phyloP scores from a whole-genome alignment of 768 basidiomycete genomes.

The Rhizopogon salebrosus region DNA sequence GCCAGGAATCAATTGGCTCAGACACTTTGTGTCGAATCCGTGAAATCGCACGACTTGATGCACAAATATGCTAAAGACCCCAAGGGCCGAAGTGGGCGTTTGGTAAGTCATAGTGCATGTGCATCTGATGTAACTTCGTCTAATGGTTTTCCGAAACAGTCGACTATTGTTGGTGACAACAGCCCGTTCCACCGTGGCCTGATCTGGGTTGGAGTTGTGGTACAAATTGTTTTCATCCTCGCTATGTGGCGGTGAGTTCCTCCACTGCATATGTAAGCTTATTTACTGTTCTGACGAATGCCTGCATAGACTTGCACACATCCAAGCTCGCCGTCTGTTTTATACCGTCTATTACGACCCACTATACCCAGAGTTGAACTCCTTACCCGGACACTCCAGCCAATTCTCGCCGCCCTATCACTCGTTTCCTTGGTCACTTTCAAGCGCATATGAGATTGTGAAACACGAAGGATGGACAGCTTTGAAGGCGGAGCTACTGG shows the following conservation, averaged over 20 bases:
- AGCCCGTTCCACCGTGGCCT: slow-evolving; percentile 24
- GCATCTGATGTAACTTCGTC: neutral
- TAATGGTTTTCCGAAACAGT: slow-evolving; percentile 13
- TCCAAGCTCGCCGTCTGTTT: slow-evolving; percentile 49
- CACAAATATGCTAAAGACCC: slow-evolving; percentile 30
- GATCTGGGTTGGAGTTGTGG: slow-evolving; percentile 30
- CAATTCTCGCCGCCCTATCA: slow-evolving; percentile 27
- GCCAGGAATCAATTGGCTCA: slow-evolving; percentile 41
- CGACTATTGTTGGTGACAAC: slow-evolving; percentile 12
- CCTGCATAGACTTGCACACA: slow-evolving; percentile 38
- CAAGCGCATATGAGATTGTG: slow-evolving; percentile 33
- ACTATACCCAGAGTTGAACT: slow-evolving; percentile 66
- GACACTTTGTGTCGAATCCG: slow-evolving; percentile 36
- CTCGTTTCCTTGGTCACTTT: slow-evolving; percentile 33
- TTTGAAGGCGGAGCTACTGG: slow-evolving; percentile 32
- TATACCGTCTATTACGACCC: slow-evolving; percentile 77
- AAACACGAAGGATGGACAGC: slow-evolving; percentile 36
- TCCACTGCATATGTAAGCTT: neutral
- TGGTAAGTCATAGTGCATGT: slow-evolving; percentile 29
- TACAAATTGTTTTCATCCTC: slow-evolving; percentile 43
- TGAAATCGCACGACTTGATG: slow-evolving; percentile 30
- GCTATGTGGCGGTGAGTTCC: slow-evolving; percentile 56
- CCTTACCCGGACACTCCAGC: slow-evolving; percentile 31
- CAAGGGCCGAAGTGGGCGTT: slow-evolving; percentile 30
- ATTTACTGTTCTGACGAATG: slow-evolving; percentile 3